Conservation (phyloP, 306 rosid genomes). For the Begonia masoniana region DNA sequence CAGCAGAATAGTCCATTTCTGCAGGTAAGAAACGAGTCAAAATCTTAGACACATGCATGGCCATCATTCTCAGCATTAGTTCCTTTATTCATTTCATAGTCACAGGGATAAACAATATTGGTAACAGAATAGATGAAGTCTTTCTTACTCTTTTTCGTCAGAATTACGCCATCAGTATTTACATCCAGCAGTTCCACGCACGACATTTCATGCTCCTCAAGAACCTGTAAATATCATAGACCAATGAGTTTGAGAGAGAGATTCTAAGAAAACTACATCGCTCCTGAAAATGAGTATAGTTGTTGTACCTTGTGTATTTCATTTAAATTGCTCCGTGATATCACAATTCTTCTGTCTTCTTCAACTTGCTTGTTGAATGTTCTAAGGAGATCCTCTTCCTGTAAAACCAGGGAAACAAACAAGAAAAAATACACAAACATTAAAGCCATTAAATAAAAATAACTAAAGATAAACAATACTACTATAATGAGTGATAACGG, state of each 20-base stretch:
- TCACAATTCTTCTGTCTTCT: constrained; percentile 75
- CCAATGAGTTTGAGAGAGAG: no score
- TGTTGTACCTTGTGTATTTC: constrained; percentile 57
- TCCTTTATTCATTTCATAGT: no score
- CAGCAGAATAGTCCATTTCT: no score
- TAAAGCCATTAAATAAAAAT: background rate
- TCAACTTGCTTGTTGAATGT: constrained; percentile 85
- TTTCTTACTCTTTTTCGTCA: constrained; percentile 69
- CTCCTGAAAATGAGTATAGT: background rate
- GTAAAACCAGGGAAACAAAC: constrained; percentile 13
- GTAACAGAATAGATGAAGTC: constrained; percentile 3
- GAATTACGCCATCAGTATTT: constrained; percentile 53
- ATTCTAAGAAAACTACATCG: no score
- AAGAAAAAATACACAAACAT: constrained; percentile 3
- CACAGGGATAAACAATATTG: no score
- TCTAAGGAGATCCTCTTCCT: constrained; percentile 74
- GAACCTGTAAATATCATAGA: constrained; percentile 43
- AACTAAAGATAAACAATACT: background rate
- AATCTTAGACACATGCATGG: no score
- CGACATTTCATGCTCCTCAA: constrained; percentile 71
- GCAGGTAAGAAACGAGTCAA: no score
- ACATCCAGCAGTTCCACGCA: constrained; percentile 59
- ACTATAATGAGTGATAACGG: no score
- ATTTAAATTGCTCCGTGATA: constrained; percentile 75
- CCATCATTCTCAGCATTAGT: no score